Evolutionary conservation across 192 early-diverging fungal species (phyloP), one percentile per base, ranked within the genome.

Genomic region (Backusella australiensis): DNA sequence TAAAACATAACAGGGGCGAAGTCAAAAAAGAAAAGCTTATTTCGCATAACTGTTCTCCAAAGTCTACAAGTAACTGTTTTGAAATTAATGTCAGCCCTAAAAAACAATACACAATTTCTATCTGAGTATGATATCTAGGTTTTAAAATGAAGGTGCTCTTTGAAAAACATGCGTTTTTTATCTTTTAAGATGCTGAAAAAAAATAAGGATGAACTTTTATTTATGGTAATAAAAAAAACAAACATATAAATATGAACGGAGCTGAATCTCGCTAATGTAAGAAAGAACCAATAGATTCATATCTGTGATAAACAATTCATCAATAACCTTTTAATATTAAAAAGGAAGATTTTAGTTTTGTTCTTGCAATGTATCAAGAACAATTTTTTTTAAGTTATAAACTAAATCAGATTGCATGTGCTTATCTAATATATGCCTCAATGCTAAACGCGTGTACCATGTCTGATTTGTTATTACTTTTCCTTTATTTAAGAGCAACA

Each of bases 401-500:
- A 63, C 26, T 29, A 63, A 29, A 63, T 56, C 21, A 6, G 23
- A 56, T 56, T 23, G 0, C 26, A 63, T 14, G 9, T 14, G 23
- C 56, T 29, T 63, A 63, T 63, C 56, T 63, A 63, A 63, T 29
- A 63, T 49, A n/a, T 63, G 56, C 56, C 56, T 26, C 23, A 63
- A 9, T 63, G 3, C 2, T 23, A 56, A 53, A 17, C n/a, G 7
- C 1, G 12, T 63, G 12, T 29, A 63, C 7, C 26, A 59, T 59
- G 19, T 49, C 15, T 44, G 15, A 44, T 44, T 44, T 44, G 42
- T 44, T 44, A 17, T 44, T 44, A 14, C 5, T 44, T 44, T 17
- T 53, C n/a, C 23, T 21, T 53, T 56, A 23, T 63, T 23, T 23
- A 63, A 29, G 56, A 26, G 9, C 4, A 63, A 8, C 11, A 29